Percentiles rank a stretch among this genome's conserved stretches.
Evolutionary conservation across 2,329 filamentous ascomycete species (phyloP).

Genomic region (Paraphaeosphaeria sporulosa): DNA sequence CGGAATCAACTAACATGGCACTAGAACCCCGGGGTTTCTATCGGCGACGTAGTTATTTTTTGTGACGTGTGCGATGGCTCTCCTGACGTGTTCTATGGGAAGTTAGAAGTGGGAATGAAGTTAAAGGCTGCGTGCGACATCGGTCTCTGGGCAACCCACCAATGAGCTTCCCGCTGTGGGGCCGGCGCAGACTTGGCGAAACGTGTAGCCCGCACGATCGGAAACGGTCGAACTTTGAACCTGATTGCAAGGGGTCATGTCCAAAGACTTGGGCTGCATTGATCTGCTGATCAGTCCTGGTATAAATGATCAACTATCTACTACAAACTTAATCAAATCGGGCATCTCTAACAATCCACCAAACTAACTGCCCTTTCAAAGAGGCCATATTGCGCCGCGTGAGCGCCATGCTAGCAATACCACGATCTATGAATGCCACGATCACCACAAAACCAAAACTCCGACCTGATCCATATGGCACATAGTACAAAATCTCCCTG

Average conservation of each 20-base stretch:
- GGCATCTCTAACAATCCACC: not conserved
- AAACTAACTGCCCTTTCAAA: not conserved
- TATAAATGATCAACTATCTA: not conserved
- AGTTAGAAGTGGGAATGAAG: not conserved
- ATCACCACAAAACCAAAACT: too few relatives aligned
- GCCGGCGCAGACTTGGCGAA: not conserved
- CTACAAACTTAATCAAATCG: not conserved
- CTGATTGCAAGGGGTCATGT: not conserved
- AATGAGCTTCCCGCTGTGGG: not conserved
- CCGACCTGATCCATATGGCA: too few relatives aligned
- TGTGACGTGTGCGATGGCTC: too few relatives aligned
- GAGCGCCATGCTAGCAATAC: slow-evolving; percentile 5
- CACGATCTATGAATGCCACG: not conserved
- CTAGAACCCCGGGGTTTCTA: too few relatives aligned
- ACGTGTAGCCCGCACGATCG: not conserved
- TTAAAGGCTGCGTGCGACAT: not conserved
- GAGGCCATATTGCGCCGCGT: not conserved
- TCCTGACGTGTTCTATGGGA: not conserved
- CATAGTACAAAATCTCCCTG: not conserved
- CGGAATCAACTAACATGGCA: too few relatives aligned
- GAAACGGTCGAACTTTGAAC: not conserved
- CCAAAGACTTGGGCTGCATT: not conserved
- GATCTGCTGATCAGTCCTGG: not conserved
- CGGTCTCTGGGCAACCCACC: not conserved
- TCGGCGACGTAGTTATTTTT: too few relatives aligned